Evolutionary conservation across 768 basidiomycete species (phyloP).

Genomic region (Mycena epipterygia): DNA sequence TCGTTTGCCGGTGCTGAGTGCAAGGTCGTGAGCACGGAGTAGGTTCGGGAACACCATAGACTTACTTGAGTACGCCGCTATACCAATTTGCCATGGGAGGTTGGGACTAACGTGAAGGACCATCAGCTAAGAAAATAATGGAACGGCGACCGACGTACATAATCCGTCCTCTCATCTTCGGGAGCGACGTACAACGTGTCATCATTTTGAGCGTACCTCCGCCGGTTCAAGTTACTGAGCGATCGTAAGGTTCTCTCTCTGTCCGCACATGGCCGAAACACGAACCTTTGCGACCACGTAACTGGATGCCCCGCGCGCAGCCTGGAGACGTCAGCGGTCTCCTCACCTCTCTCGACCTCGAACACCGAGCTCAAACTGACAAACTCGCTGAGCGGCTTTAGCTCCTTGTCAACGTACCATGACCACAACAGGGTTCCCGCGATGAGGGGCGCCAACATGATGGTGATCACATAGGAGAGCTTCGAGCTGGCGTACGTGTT

Average conservation of each 20-base stretch:
- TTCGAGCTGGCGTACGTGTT: constrained; percentile 53
- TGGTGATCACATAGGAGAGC: constrained; percentile 34
- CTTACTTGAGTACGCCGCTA: constrained; percentile 90
- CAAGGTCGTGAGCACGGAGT: constrained; percentile 18
- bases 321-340: constrained; percentile 81
- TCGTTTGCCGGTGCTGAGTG: constrained; percentile 86
- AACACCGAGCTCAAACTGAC: constrained; percentile 89
- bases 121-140: constrained; percentile 8
- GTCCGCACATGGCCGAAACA: constrained; percentile 1
- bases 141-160: constrained; percentile 60
- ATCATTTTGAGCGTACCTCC: constrained; percentile 93
- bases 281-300: constrained; percentile 88
- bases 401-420: constrained; percentile 78
- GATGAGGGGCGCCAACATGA: constrained; percentile 78
- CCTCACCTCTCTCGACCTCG: constrained; percentile 92
- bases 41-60: background rate
- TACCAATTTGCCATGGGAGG: constrained; percentile 98
- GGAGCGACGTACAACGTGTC: constrained; percentile 96
- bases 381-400: constrained; percentile 82
- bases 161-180: constrained; percentile 93
- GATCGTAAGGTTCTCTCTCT: background rate
- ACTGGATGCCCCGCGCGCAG: constrained; percentile 89
- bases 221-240: constrained; percentile 82
- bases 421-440: constrained; percentile 83
- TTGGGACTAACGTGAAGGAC: constrained; percentile 79